Evolutionary conservation across 139 green algal species (phyloP), one percentile per base, ranked within the genome.

Genomic region (Picochlorum sp.): DNA sequence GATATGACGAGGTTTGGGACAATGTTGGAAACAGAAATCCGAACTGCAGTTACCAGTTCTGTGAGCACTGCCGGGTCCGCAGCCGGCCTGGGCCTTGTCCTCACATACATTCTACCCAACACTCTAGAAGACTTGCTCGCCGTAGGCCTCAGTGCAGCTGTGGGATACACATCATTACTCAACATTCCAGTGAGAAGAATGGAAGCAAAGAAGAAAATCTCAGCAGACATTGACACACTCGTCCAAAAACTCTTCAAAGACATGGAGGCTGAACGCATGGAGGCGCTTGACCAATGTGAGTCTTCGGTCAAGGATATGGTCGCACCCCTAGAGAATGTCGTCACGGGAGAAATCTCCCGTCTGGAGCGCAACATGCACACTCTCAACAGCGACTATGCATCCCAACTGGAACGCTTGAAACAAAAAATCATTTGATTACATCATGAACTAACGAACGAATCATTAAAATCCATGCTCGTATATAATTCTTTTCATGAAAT

Each of bases 191-290:
- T 92, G 61, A 78, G 81, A 58, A 76, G 90, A 0, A 67, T 76
- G 4, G 85, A 93, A 56, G 81, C 86, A 41, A 97, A 97, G 73
- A 69, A 37, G 51, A 96, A 96, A 79, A 67, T 94, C 28, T 62
- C 80, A 45, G 50, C 61, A 4, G 51, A 79, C 41, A 79, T 86
- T 1, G 47, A 24, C 45, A 72, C 75, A 18, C 88, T 92, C 62
- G 70, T 52, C 15, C 24, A 80, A 61, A 77, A 71, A 26, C 66
- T 84, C 7, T 54, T 75, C 10, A 45, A 9, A 4, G 63, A 57
- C 15, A 79, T 84, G 78, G 57, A 79, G 15, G 49, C 28, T 9
- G 78, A 84, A 56, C 67, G 79, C 45, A 14, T 23, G 3, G 30
- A 41, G 4, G 61, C 47, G 4, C 24, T 84, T 59, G 54, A 57